Evolutionary conservation across 805 yeast genomes (phyloP).

Genomic region (Saccharomycopsis sp.): DNA sequence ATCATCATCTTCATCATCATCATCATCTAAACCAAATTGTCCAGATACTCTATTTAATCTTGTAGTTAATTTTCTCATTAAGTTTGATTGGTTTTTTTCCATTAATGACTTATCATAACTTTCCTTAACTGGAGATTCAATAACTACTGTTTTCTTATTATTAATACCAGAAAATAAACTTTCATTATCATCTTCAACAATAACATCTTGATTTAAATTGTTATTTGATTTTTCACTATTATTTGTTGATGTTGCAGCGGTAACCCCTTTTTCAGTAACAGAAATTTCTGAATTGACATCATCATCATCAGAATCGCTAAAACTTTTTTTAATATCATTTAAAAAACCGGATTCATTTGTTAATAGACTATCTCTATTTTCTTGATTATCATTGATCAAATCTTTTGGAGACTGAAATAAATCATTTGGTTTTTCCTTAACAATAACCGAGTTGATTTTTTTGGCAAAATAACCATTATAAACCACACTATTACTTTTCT

Average conservation of each 20-base stretch:
- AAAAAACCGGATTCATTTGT: neutral
- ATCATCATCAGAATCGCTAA: neutral
- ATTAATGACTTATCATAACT: slow-evolving; percentile 2
- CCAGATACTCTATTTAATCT: slow-evolving; percentile 17
- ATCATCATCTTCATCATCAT: slow-evolving; percentile 6
- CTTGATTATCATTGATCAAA: neutral
- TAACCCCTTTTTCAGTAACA: neutral
- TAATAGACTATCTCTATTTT: neutral
- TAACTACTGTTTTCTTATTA: neutral
- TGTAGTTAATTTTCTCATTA: slow-evolving; percentile 17
- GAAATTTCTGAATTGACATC: neutral
- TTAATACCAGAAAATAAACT: neutral
- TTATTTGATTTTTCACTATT: slow-evolving; percentile 2
- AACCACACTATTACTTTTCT: slow-evolving; percentile 10
- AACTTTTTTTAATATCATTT: neutral
- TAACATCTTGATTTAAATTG: neutral
- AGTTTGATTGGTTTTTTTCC: slow-evolving; percentile 12
- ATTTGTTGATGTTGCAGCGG: slow-evolving; percentile 1
- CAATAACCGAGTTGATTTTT: slow-evolving; percentile 1
- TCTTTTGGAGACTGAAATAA: neutral
- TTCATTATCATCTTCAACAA: neutral
- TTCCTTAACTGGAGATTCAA: neutral
- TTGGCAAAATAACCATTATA: slow-evolving; percentile 17
- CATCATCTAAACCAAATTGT: slow-evolving; percentile 14
- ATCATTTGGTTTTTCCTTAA: neutral